These are phyloP conservation scores for Heliamphora exappendiculata DNA, from an alignment of 148 eudicot species.

Conservation along the genomic window DNA sequence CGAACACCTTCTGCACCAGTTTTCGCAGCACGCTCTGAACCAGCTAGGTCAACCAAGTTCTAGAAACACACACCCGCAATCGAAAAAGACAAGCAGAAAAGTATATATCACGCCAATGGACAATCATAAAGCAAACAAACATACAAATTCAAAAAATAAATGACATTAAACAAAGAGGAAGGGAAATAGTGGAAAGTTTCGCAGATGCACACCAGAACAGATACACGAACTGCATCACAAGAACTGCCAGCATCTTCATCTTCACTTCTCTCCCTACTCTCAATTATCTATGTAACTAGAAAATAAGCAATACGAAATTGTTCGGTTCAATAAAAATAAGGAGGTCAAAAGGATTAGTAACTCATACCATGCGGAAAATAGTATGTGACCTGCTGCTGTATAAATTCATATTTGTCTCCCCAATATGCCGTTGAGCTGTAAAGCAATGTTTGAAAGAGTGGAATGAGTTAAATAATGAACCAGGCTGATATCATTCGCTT, in stretches of 20 bases:
- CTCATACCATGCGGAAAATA: slow-evolving; percentile 87
- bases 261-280: slow-evolving; percentile 82
- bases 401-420: slow-evolving; percentile 95
- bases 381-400: slow-evolving; percentile 97
- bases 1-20: slow-evolving; percentile 99
- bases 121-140: background rate
- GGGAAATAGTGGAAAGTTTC: slow-evolving; percentile 6
- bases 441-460: slow-evolving; percentile 10
- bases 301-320: background rate
- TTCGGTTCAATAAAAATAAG: slow-evolving; percentile 1
- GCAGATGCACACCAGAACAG: slow-evolving; percentile 60
- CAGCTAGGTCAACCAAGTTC: slow-evolving; percentile 99
- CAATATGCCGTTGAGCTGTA: slow-evolving; percentile 92
- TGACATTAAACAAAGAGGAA: background rate
- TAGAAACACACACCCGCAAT: slow-evolving; percentile 17
- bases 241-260: slow-evolving; percentile 55
- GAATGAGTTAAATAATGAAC: background rate
- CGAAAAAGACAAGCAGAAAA: slow-evolving; percentile 5
- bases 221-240: slow-evolving; percentile 98
- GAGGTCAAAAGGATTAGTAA: slow-evolving; percentile 6
- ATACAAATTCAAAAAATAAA: background rate
- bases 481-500: background rate
- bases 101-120: background rate
- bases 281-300: slow-evolving; percentile 63
- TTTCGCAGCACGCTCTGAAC: slow-evolving; percentile 98